Evolutionary conservation across 805 yeast genomes (phyloP), one percentile per base, ranked within the genome.

Genomic region (Saccharomycopsis capsularis): DNA sequence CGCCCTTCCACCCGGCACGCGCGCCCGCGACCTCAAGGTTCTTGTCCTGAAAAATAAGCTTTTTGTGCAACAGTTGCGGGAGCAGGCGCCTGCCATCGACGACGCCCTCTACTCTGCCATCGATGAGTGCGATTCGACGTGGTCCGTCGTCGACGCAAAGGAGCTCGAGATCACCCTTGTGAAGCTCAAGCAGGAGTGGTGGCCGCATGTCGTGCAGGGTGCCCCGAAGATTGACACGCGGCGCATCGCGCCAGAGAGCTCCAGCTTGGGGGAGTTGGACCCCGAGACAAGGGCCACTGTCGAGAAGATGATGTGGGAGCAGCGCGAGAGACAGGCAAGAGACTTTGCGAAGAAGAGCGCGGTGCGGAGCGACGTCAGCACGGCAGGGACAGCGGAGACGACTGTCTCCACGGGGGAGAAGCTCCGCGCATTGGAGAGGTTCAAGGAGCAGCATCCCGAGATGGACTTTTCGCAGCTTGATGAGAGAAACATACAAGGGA

Each of bases 261-360:
- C 68, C 13, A 61, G 62, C 38, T 57, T 70, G 38, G 57, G 66
- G 44, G 75, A 70, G 48, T 59, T 70, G 41, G 75, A 70, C 46
- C 59, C 60, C 16, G 70, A 67, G 36, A 69, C 75, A 3, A 51
- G 73, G 15, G 65, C 70, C 2, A 65, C 62, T 59, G 75, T 70
- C 2, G 75, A 70, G 56, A 70, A 71, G 48, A 70, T 70, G 75
- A 68, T 70, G 75, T 67, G 63, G 53, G 75, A 70, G 50, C 73
- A 70, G 58, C 36, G 73, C 70, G 52, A 68, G 71, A 56, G 63
- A 65, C 47, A 42, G 48, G 57, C 69, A 69, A 16, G 58, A 63
- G 32, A 29, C 32, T 29, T 29, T 29, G 32, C 32, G 13, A 29
- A 44, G 72, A 67, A 35, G 72, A 70, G 42, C 51, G 60, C 47